Evolutionary conservation across 306 rosid species (phyloP).

Genomic region (Vicia faba): DNA sequence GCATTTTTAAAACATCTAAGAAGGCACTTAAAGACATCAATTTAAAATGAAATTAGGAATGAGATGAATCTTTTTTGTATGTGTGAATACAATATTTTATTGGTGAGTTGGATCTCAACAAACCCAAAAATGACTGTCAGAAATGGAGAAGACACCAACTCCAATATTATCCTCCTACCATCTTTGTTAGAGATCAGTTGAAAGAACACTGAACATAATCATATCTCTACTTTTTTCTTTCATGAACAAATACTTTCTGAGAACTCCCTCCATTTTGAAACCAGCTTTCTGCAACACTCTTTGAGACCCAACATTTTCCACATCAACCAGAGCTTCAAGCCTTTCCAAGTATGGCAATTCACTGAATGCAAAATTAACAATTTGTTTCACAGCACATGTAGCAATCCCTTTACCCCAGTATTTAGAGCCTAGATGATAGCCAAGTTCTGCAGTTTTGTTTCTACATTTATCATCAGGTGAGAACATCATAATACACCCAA

Average conservation of each 20-base stretch:
- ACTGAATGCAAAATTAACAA: conserved; percentile 44
- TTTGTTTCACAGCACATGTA: conserved; percentile 60
- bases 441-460: conserved; percentile 48
- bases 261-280: conserved; percentile 63
- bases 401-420: conserved; percentile 78
- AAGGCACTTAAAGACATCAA: too few relatives aligned
- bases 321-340: conserved; percentile 75
- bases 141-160: too few relatives aligned
- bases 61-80: too few relatives aligned
- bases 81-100: too few relatives aligned
- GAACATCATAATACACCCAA: conserved; percentile 49
- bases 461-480: conserved; percentile 45
- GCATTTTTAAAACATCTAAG: too few relatives aligned
- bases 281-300: conserved; percentile 74
- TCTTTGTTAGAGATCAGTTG: conserved; percentile 34
- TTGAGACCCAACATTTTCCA: conserved; percentile 65
- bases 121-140: too few relatives aligned
- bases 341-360: conserved; percentile 65
- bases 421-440: conserved; percentile 57
- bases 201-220: conserved; percentile 56
- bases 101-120: too few relatives aligned
- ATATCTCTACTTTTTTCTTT: conserved; percentile 57
- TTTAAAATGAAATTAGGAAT: too few relatives aligned
- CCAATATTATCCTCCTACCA: neutral
- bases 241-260: conserved; percentile 45